A percentile compares a stretch with the other conserved stretches of the same genome.
These are phyloP conservation scores for Chiua sp. DNA, from an alignment of 1,284 basidiomycete species.

Conservation along the genomic window DNA sequence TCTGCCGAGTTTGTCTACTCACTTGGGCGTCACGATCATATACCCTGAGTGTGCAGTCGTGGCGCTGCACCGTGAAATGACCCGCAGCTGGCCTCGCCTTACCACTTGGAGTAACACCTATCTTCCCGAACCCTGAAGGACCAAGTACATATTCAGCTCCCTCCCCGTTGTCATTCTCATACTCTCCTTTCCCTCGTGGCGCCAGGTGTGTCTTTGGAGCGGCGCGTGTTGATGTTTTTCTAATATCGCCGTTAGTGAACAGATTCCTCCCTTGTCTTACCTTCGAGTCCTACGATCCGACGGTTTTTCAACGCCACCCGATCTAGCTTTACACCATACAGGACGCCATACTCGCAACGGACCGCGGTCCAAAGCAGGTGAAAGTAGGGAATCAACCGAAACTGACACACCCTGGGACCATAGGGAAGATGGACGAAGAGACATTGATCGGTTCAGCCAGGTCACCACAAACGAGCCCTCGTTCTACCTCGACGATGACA, in stretches of 20 bases:
- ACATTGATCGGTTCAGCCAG: conserved; percentile 27
- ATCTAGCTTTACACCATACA: neutral
- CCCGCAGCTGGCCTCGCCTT: conserved; percentile 28
- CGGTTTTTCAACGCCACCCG: neutral
- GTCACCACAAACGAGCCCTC: conserved; percentile 27
- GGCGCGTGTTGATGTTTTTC: neutral
- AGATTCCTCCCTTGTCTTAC: neutral
- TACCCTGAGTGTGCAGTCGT: conserved; percentile 7
- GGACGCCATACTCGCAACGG: neutral
- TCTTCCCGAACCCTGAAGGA: conserved; percentile 11
- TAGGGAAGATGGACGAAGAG: conserved; percentile 30
- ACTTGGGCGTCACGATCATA: conserved; percentile 16
- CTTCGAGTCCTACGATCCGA: neutral
- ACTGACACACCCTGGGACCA: neutral
- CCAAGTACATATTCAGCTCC: conserved; percentile 23
- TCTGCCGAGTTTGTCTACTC: conserved; percentile 3
- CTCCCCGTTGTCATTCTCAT: neutral
- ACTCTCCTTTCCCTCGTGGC: conserved; percentile 18
- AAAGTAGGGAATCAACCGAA: conserved; percentile 4
- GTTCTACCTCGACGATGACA: conserved; percentile 18
- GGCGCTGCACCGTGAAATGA: conserved; percentile 6
- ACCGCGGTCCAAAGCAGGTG: neutral
- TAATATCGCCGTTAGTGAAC: conserved; percentile 12
- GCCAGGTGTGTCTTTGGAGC: conserved; percentile 8
- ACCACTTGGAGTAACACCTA: conserved; percentile 7